Evolutionary conservation across 768 basidiomycete genomes (phyloP), one percentile per base, ranked within the genome.

Genomic region (Rhodocollybia butyracea): DNA sequence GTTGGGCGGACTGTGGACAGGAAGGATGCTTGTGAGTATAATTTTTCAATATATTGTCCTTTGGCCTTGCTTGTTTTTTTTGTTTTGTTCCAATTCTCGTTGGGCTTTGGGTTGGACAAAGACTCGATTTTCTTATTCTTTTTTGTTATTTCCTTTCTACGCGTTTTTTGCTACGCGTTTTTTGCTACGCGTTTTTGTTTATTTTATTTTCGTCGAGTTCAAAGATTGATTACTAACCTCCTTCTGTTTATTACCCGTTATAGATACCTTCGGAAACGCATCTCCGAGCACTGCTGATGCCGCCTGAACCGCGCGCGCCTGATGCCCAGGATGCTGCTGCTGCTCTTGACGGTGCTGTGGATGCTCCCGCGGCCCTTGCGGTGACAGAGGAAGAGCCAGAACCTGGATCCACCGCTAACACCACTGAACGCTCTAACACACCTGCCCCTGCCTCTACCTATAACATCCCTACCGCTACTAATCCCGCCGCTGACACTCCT

Each of bases 1-100:
- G 3, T 63, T 85, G 50, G 67, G 65, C 31, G 84, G 84, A 1
- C 70, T 80, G 7, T 85, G 80, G 84, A 77, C 84, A 56, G 88
- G 88, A 3, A 73, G 81, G 19, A 75, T 86, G 66, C 68, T 83
- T 53, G 86, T 88, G 51, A 56, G 84, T 78, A 5, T n/a, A n/a
- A n/a, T n/a, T n/a, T n/a, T n/a, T n/a, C n/a, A n/a, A n/a, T n/a
- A n/a, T n/a, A n/a, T n/a, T n/a, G n/a, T n/a, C n/a, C n/a, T n/a
- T n/a, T n/a, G n/a, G n/a, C n/a, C n/a, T n/a, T n/a, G n/a, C n/a
- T n/a, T n/a, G n/a, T n/a, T n/a, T n/a, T n/a, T n/a, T n/a, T n/a
- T n/a, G n/a, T n/a, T n/a, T n/a, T n/a, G n/a, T n/a, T n/a, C n/a
- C n/a, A n/a, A n/a, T n/a, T n/a, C n/a, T n/a, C n/a, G n/a, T n/a